These are phyloP conservation scores for Macrolepiota fuliginosa DNA, from an alignment of 768 basidiomycete genomes.

Conservation along the genomic window DNA sequence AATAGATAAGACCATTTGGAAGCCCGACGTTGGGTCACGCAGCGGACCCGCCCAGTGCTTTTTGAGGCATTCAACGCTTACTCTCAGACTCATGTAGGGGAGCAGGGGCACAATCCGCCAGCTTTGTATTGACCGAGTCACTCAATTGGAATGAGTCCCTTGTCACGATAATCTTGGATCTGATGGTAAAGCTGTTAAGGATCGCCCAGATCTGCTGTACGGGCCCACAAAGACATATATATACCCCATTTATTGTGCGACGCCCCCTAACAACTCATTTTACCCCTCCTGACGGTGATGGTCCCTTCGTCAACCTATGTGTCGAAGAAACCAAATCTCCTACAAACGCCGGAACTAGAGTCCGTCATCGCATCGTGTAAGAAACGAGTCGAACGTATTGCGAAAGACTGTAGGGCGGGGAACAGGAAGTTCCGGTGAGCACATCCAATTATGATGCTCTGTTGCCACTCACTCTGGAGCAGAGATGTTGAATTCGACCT, in stretches of 20 bases:
- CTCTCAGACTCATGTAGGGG: not conserved
- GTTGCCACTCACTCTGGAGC: not conserved
- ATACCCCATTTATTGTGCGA: not conserved
- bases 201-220: not conserved
- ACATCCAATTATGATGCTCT: not conserved
- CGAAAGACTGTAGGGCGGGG: slow-evolving; percentile 40
- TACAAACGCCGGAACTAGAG: slow-evolving; percentile 41
- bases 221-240: not conserved
- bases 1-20: too few species aligned
- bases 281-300: not conserved
- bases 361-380: slow-evolving; percentile 45
- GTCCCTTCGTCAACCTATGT: not conserved
- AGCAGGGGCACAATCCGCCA: not conserved
- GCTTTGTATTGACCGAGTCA: too few species aligned
- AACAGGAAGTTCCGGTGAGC: slow-evolving; percentile 52
- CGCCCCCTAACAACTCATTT: not conserved
- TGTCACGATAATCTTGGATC: slow-evolving; percentile 3
- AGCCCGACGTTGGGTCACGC: too few species aligned
- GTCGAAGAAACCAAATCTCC: slow-evolving; percentile 1
- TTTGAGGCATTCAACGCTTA: not conserved
- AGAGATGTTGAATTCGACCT: slow-evolving; percentile 61
- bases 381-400: slow-evolving; percentile 41
- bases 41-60: too few species aligned
- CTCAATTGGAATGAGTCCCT: not conserved
- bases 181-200: slow-evolving; percentile 2